Conservation (phyloP, 495 filamentous ascomycete genomes). For the Usnea hakonensis region DNA sequence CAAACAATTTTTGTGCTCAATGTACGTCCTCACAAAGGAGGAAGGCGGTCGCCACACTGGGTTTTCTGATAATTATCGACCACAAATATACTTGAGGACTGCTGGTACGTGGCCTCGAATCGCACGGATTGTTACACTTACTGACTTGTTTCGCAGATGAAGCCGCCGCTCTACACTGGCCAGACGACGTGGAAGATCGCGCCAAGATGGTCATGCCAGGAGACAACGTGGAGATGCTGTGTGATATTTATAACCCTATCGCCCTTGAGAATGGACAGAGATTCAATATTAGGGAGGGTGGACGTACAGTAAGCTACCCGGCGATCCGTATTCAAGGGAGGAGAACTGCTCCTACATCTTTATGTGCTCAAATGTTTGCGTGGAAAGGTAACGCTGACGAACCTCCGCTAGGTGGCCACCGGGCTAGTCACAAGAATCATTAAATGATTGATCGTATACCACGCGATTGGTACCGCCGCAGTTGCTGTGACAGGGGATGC, state of each 20-base stretch:
- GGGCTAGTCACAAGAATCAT: slow-evolving; percentile 83
- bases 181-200: slow-evolving; percentile 62
- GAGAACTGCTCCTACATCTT: not conserved
- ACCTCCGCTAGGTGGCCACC: slow-evolving; percentile 69
- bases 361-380: not conserved
- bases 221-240: slow-evolving; percentile 96
- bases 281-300: slow-evolving; percentile 87
- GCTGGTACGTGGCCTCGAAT: slow-evolving; percentile 48
- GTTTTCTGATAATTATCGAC: slow-evolving; percentile 88
- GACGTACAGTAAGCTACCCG: not conserved
- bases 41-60: slow-evolving; percentile 94
- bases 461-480: not conserved
- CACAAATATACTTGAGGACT: slow-evolving; percentile 91
- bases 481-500: not conserved
- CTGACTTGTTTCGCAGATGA: slow-evolving; percentile 49
- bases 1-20: slow-evolving; percentile 83
- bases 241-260: slow-evolving; percentile 68
- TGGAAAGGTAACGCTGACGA: slow-evolving; percentile 2
- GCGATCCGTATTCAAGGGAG: not conserved
- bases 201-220: slow-evolving; percentile 86
- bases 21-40: slow-evolving; percentile 96
- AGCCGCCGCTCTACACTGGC: slow-evolving; percentile 70
- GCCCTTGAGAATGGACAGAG: slow-evolving; percentile 84
- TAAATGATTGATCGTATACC: slow-evolving; percentile 5
- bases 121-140: not conserved